Conservation (phyloP, 305 asterid genomes). For the Solanum hybrid region DNA sequence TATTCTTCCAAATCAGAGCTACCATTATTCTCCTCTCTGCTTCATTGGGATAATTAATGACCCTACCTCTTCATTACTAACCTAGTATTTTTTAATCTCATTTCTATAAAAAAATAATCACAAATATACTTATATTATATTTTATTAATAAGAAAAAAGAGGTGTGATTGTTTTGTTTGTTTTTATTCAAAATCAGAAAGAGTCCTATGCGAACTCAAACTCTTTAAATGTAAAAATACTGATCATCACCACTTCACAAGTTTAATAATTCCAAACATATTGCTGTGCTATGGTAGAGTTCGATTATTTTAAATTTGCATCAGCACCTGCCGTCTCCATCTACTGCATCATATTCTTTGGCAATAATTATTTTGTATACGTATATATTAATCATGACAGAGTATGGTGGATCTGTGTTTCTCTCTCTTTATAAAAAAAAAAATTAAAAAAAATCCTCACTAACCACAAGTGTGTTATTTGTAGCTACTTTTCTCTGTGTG, state of each 20-base stretch:
- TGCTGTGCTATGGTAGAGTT: rapidly evolving
- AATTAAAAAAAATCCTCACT: slow-evolving; percentile 9
- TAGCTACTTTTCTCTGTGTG: not conserved
- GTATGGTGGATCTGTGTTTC: slow-evolving; percentile 8
- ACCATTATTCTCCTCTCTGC: not conserved
- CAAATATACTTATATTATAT: not conserved
- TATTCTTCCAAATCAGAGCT: not conserved
- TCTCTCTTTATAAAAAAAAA: not conserved
- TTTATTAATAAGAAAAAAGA: not conserved
- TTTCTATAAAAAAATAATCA: not conserved
- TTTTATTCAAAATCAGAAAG: not conserved
- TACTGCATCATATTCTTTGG: not conserved
- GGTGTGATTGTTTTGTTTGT: not conserved
- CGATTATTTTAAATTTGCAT: not conserved
- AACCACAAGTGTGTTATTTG: not conserved
- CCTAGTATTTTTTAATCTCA: not conserved
- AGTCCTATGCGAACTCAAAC: not conserved
- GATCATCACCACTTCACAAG: not conserved
- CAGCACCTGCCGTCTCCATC: rapidly evolving
- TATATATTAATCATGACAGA: not conserved
- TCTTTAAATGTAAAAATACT: not conserved
- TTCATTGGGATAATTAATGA: not conserved
- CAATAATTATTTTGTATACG: not conserved
- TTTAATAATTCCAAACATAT: not conserved
- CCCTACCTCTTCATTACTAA: not conserved